Evolutionary conservation across 495 filamentous ascomycete genomes (phyloP).

Genomic region (Xylaria telfairii): DNA sequence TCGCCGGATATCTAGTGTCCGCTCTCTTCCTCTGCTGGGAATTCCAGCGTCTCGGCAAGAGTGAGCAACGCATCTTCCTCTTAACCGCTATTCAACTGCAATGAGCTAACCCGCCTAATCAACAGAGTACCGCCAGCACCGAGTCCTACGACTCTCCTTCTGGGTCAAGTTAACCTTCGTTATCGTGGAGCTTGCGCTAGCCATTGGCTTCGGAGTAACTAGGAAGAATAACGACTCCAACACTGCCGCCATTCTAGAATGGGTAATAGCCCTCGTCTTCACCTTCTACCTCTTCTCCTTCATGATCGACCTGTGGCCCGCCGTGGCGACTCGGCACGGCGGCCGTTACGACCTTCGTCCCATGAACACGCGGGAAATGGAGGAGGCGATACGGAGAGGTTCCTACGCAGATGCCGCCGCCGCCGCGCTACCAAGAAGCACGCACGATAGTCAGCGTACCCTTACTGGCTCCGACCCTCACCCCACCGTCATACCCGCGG

Average conservation of each 20-base stretch:
- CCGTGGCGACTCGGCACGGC: slow-evolving; percentile 50
- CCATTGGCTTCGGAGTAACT: slow-evolving; percentile 65
- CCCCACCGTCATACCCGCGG: slow-evolving; percentile 11
- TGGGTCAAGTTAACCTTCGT: slow-evolving; percentile 83
- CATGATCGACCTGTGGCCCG: slow-evolving; percentile 84
- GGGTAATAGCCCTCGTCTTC: slow-evolving; percentile 89
- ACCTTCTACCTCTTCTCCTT: slow-evolving; percentile 90
- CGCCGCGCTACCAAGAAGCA: slow-evolving; percentile 22
- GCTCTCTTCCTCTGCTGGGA: slow-evolving; percentile 88
- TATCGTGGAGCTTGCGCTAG: slow-evolving; percentile 75
- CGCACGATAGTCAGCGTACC: slow-evolving; percentile 35
- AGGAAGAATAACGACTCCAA: slow-evolving; percentile 53
- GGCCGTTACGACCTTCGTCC: slow-evolving; percentile 23
- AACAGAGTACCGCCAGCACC: slow-evolving; percentile 71
- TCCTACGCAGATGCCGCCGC: slow-evolving; percentile 15
- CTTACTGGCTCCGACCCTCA: slow-evolving; percentile 20
- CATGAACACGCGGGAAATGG: slow-evolving; percentile 35
- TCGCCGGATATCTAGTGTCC: slow-evolving; percentile 79
- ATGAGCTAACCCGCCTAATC: slow-evolving; percentile 5
- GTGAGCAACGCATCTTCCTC: slow-evolving; percentile 37
- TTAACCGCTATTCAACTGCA: neutral
- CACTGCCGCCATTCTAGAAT: slow-evolving; percentile 66
- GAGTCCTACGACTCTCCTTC: slow-evolving; percentile 76
- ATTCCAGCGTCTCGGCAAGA: slow-evolving; percentile 81
- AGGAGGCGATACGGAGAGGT: slow-evolving; percentile 31